Evolutionary conservation across 2,329 filamentous ascomycete genomes (phyloP).

Genomic region (Colletotrichum sublineola): DNA sequence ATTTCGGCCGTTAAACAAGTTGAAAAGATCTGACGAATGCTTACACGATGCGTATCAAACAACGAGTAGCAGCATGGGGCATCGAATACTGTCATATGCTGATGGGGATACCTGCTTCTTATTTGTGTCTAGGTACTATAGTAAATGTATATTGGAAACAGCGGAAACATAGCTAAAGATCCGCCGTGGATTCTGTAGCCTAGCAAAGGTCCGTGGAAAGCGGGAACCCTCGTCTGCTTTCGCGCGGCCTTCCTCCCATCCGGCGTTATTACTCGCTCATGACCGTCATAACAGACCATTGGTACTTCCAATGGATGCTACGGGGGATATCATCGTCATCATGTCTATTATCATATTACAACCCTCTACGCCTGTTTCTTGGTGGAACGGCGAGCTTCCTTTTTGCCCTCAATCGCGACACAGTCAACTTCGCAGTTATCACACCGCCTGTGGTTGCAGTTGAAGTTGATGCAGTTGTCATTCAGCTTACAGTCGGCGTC

Average conservation of each 20-base stretch:
- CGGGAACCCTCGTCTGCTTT: not conserved
- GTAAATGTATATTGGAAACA: not conserved
- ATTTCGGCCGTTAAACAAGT: no score
- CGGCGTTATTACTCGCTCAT: not conserved
- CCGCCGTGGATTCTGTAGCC: not conserved
- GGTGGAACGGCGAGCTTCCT: not conserved
- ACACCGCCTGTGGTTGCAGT: slow-evolving; percentile 31
- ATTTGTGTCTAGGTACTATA: not conserved
- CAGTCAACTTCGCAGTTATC: not conserved
- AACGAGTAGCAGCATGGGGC: not conserved
- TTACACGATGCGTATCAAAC: not conserved
- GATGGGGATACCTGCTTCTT: slow-evolving; percentile 2
- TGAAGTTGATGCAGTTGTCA: slow-evolving; percentile 22
- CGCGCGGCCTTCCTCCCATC: not conserved
- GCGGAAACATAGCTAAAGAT: not conserved
- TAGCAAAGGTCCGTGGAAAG: not conserved
- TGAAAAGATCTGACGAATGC: not conserved
- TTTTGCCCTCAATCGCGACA: not conserved
- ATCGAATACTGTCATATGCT: not conserved
- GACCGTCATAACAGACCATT: not conserved
- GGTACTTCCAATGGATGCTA: not conserved
- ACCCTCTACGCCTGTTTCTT: not conserved
- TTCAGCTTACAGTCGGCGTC: slow-evolving; percentile 11
- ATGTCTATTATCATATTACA: not conserved
- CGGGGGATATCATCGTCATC: not conserved